Conservation (phyloP, 164 flowering plant genomes). For the Echeveria elegans region DNA sequence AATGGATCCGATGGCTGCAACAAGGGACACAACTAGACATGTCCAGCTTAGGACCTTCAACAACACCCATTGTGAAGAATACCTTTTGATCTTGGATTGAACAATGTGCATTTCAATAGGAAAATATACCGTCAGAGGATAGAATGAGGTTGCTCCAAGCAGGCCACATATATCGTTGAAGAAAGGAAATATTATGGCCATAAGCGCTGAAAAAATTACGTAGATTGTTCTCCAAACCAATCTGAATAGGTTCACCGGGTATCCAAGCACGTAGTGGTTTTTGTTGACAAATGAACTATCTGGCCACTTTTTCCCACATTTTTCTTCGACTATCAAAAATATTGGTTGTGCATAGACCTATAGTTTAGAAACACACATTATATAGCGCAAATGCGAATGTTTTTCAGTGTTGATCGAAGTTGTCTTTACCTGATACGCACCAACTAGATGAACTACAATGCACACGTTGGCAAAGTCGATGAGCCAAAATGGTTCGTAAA, state of each 20-base stretch:
- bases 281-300: conserved; percentile 12
- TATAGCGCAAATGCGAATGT: too few species aligned
- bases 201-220: conserved; percentile 23
- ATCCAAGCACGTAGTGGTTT: conserved; percentile 21
- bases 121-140: conserved; percentile 49
- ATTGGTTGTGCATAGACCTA: conserved; percentile 41
- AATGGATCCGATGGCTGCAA: conserved; percentile 39
- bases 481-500: conserved; percentile 41
- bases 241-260: conserved; percentile 18
- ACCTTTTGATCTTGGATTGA: conserved; percentile 18
- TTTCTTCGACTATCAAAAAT: conserved; percentile 16
- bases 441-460: conserved; percentile 35
- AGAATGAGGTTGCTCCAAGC: conserved; percentile 40
- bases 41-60: conserved; percentile 26
- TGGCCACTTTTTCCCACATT: conserved; percentile 15
- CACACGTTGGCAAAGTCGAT: conserved; percentile 35
- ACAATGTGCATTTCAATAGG: conserved; percentile 48
- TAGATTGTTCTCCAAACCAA: conserved; percentile 30
- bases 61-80: conserved; percentile 23
- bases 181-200: conserved; percentile 50
- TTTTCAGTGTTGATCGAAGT: too few species aligned
- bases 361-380: neutral
- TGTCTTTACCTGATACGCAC: conserved; percentile 54
- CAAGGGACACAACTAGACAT: conserved; percentile 34
- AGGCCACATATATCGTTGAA: conserved; percentile 45